A percentile compares a stretch with the other conserved stretches of the same genome.
Conservation (phyloP, 768 basidiomycete genomes). For the Russula sp. region DNA sequence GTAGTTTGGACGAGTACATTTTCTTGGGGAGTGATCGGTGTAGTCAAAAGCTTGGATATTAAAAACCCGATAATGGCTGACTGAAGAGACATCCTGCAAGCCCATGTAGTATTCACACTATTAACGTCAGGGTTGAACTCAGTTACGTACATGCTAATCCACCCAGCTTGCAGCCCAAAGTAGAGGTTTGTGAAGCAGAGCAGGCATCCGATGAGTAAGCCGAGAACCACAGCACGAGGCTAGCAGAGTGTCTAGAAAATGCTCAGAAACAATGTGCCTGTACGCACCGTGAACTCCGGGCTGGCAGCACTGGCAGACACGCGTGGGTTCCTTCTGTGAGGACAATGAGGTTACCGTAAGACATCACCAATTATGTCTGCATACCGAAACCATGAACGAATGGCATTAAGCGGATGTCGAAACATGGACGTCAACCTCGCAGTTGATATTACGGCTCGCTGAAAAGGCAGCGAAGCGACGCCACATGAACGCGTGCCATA, state of each 20-base stretch:
- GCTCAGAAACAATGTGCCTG: neutral
- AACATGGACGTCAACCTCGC: neutral
- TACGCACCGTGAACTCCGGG: constrained; percentile 20
- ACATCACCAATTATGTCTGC: neutral
- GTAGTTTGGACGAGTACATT: constrained; percentile 93
- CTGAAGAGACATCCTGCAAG: constrained; percentile 85
- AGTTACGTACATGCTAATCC: constrained; percentile 72
- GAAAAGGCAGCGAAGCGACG: too few species aligned
- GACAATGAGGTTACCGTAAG: neutral
- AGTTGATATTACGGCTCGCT: neutral
- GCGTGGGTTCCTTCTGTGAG: neutral
- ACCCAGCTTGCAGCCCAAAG: constrained; percentile 82
- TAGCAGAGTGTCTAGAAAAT: constrained; percentile 2
- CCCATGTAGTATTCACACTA: neutral
- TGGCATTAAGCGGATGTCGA: neutral
- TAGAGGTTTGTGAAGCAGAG: constrained; percentile 92
- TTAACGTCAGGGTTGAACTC: constrained; percentile 9
- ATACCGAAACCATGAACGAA: constrained; percentile 3
- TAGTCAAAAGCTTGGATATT: constrained; percentile 64
- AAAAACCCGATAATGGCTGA: constrained; percentile 90
- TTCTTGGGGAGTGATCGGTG: constrained; percentile 80
- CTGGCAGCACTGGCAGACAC: constrained; percentile 1
- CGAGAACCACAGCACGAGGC: constrained; percentile 57
- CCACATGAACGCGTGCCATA: neutral
- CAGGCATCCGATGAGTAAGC: constrained; percentile 77